Conservation (phyloP, 306 rosid species). For the Citrullus amarus region DNA sequence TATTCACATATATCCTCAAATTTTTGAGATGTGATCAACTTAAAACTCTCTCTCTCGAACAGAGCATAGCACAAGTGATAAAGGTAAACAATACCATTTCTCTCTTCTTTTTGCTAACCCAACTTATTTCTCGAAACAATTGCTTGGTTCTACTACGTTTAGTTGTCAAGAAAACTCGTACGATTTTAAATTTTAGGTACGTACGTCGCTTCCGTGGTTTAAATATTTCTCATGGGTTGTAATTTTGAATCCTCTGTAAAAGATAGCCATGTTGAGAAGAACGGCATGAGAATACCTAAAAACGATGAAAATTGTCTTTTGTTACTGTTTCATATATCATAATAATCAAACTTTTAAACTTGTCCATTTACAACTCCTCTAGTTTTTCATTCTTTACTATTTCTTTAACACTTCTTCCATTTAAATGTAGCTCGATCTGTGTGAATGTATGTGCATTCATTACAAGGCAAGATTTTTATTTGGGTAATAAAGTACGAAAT, state of each 20-base stretch:
- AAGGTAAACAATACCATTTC: background rate
- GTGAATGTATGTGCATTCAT: constrained; percentile 3
- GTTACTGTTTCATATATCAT: background rate
- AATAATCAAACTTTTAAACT: background rate
- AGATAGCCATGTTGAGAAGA: background rate
- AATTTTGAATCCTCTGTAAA: background rate
- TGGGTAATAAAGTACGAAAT: background rate
- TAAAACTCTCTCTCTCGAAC: background rate
- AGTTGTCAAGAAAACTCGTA: background rate
- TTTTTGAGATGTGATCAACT: background rate
- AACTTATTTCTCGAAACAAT: background rate
- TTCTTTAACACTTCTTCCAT: background rate
- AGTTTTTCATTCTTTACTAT: background rate
- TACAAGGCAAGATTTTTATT: background rate
- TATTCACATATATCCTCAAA: background rate
- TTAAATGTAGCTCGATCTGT: background rate
- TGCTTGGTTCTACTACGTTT: background rate
- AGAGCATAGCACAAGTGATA: background rate
- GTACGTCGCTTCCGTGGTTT: background rate
- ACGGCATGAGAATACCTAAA: background rate
- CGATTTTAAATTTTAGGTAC: background rate
- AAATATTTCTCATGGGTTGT: background rate
- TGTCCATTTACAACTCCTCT: background rate
- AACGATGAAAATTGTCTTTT: background rate
- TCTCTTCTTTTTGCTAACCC: background rate